Percentiles rank a stretch among this genome's conserved stretches.
phyloP scores from a whole-genome alignment of 169 alveolate species.

The Plasmodium reichenowi region DNA sequence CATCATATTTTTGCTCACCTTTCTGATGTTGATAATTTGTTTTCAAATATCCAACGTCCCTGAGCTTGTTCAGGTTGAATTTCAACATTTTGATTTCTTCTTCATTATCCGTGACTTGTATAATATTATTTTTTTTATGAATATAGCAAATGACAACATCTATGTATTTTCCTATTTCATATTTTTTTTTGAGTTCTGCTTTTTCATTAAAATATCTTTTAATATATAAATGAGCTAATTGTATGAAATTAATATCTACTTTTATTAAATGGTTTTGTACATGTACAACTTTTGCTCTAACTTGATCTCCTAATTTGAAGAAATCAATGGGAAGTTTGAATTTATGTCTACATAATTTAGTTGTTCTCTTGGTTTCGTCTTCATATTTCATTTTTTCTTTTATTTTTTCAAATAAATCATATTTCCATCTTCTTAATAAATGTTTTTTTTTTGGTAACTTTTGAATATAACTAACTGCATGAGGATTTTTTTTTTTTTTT shows the following conservation, averaged over 20 bases:
- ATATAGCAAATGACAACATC: constrained; percentile 70
- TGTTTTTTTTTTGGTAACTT: constrained; percentile 58
- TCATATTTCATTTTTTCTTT: constrained; percentile 69
- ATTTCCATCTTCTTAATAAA: constrained; percentile 67
- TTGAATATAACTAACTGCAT: constrained; percentile 60
- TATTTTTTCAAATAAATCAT: constrained; percentile 65
- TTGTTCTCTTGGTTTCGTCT: constrained; percentile 23
- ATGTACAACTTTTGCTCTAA: constrained; percentile 32
- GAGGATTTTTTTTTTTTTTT: constrained; percentile 34
- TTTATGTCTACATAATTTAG: constrained; percentile 34
- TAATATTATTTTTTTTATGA: constrained; percentile 44
- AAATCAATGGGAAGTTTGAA: constrained; percentile 67
- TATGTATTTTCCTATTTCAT: constrained; percentile 43
- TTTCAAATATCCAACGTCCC: neutral
- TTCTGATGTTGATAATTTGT: neutral
- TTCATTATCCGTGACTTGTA: constrained; percentile 73
- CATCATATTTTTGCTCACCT: neutral
- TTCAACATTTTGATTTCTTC: constrained; percentile 48
- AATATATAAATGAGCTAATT: constrained; percentile 62
- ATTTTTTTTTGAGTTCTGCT: constrained; percentile 17
- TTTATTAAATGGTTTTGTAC: constrained; percentile 37
- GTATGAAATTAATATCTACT: constrained; percentile 39
- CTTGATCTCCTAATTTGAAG: constrained; percentile 45
- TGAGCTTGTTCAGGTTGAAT: constrained; percentile 2
- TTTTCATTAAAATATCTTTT: constrained; percentile 66